Evolutionary conservation across 106 monocot genomes (phyloP), one percentile per base, ranked within the genome.

Genomic region (Platanthera guangdongensis): DNA sequence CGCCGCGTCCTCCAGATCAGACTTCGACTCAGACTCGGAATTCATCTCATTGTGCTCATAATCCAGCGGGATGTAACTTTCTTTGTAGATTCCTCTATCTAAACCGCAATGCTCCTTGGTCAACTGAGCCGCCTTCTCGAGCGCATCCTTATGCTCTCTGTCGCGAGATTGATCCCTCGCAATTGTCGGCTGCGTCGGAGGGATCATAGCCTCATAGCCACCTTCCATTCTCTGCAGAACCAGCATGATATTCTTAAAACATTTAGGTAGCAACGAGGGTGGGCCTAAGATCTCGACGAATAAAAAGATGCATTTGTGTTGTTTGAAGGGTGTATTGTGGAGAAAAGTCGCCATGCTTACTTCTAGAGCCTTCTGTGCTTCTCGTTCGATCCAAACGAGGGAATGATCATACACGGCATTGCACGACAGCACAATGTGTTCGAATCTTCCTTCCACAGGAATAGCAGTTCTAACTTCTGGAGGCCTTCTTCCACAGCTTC

Each of bases 331-430:
- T 65, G 47, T 7, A 70, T 47, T 47, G 10, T 2, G 46, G 11
- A 14, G 14, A 15, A 8, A 47, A 65, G 65, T 70, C 16, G 10
- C 15, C 6, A 16, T 7, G 57, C 85, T 87, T 82, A 90, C 90
- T 18, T 87, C 87, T 62, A 90, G 78, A 53, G 90, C 87, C 75
- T 81, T 83, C 21, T 85, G 79, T 52, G 90, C 87, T 78, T 90
- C 87, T 76, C 80, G 78, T 74, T 87, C 87, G 18, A 87, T 83
- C 90, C 85, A 90, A 80, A 90, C 74, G 78, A 90, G 83, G n/a
- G 81, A 81, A 72, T 90, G 90, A 74, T 90, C 90, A 47, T 69
- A 85, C 45, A 83, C 80, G n/a, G 90, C 81, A 79, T 85, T 90
- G 78, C 90, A 90, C 30, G 90, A 90, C 22, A 90, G 81, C 47